A percentile compares a stretch with the other conserved stretches of the same genome.
phyloP scores from a whole-genome alignment of 2,329 filamentous ascomycete genomes.

The Cercospora beticola region DNA sequence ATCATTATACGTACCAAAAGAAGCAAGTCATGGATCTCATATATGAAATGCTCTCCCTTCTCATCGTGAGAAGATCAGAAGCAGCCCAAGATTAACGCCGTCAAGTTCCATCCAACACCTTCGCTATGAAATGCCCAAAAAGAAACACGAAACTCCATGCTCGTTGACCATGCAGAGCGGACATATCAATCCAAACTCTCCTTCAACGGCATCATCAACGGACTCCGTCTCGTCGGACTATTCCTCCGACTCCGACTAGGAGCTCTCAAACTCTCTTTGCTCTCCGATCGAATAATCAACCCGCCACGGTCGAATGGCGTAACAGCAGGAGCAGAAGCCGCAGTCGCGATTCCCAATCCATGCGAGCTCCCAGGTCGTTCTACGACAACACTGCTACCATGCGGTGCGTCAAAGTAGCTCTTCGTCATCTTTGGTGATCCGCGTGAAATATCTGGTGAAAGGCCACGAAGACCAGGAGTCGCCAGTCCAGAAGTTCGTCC shows the following conservation, averaged over 20 bases:
- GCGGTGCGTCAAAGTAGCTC: slow-evolving; percentile 49
- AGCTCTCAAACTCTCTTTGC: slow-evolving; percentile 70
- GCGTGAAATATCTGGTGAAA: slow-evolving; percentile 36
- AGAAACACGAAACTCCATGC: neutral
- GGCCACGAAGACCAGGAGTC: slow-evolving; percentile 52
- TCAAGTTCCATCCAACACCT: slow-evolving; percentile 9
- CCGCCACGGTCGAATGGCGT: slow-evolving; percentile 63
- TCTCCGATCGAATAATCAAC: slow-evolving; percentile 78
- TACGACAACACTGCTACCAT: neutral
- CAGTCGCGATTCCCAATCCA: slow-evolving; percentile 27
- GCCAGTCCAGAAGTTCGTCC: slow-evolving; percentile 66
- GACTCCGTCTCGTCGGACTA: slow-evolving; percentile 51
- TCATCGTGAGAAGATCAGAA: neutral
- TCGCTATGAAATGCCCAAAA: neutral
- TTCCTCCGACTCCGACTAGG: slow-evolving; percentile 50
- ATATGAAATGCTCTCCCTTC: neutral
- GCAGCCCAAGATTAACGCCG: neutral
- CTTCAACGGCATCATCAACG: slow-evolving; percentile 38
- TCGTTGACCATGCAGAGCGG: neutral
- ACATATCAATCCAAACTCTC: slow-evolving; percentile 38
- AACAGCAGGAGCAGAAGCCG: slow-evolving; percentile 15
- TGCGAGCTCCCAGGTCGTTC: slow-evolving; percentile 28
- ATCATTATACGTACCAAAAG: neutral
- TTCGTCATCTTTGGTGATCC: slow-evolving; percentile 30
- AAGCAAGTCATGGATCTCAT: neutral